Conservation (phyloP, 108 stramenopile species). For the Fragilaria crotonensis region DNA sequence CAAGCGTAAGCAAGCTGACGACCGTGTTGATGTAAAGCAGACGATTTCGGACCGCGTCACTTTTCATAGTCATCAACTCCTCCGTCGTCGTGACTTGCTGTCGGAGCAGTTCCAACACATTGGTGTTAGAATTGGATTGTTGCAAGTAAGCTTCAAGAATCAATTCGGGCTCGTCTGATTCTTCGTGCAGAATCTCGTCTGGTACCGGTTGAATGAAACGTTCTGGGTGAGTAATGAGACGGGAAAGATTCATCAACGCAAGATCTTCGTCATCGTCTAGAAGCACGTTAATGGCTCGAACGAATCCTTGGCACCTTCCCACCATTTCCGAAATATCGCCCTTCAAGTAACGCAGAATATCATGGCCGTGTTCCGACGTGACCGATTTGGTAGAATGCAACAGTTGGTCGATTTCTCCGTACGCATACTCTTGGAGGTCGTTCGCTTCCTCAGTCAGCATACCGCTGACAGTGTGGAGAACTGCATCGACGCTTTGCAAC, state of each 20-base stretch:
- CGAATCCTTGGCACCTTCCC: constrained; percentile 69
- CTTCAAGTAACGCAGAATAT: constrained; percentile 63
- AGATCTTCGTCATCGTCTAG: constrained; percentile 86
- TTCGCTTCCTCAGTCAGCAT: constrained; percentile 58
- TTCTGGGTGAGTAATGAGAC: constrained; percentile 74
- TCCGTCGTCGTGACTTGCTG: constrained; percentile 71
- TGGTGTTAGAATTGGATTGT: constrained; percentile 50
- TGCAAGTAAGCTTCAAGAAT: constrained; percentile 80
- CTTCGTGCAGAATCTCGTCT: constrained; percentile 62
- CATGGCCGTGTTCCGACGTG: constrained; percentile 52
- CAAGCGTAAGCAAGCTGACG: constrained; percentile 49
- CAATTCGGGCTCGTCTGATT: constrained; percentile 84
- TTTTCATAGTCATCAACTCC: constrained; percentile 60
- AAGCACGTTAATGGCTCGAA: constrained; percentile 62
- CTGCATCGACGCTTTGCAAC: constrained; percentile 76
- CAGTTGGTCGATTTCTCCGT: constrained; percentile 35
- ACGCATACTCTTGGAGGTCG: constrained; percentile 31
- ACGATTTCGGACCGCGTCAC: constrained; percentile 65
- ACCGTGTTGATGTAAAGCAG: constrained; percentile 74
- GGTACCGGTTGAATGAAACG: constrained; percentile 79
- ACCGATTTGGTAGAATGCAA: constrained; percentile 6
- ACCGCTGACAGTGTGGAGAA: constrained; percentile 47
- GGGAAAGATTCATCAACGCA: constrained; percentile 82
- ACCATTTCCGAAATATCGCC: constrained; percentile 65
- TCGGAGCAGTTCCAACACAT: constrained; percentile 62